Percentiles rank a stretch among this genome's conserved stretches.
Conservation (phyloP, 1,284 basidiomycete species). For the Exobasidium rhododendri region DNA sequence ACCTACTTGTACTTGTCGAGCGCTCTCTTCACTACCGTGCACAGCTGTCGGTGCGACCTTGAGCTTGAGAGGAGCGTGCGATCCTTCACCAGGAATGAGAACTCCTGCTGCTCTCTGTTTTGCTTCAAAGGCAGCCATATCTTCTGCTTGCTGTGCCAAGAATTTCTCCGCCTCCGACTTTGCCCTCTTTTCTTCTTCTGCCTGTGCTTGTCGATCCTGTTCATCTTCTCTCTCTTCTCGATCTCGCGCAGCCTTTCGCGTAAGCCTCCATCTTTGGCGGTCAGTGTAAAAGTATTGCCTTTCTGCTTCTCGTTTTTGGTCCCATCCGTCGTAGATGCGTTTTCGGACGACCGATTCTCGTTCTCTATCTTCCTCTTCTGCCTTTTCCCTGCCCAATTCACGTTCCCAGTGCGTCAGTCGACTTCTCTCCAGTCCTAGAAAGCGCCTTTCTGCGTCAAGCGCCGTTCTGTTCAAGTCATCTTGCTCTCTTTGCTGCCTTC, state of each 20-base stretch:
- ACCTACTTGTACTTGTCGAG: background rate
- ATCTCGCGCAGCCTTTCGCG: slow-evolving; percentile 24
- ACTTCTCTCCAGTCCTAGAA: slow-evolving; percentile 5
- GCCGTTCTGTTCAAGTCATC: background rate
- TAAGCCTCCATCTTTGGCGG: slow-evolving; percentile 40
- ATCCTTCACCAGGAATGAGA: slow-evolving; percentile 28
- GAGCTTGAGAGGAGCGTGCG: slow-evolving; percentile 42
- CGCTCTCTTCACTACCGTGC: background rate
- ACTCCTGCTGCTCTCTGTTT: slow-evolving; percentile 42
- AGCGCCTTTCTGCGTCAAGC: slow-evolving; percentile 4
- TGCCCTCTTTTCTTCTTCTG: slow-evolving; percentile 26
- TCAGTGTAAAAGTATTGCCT: slow-evolving; percentile 38
- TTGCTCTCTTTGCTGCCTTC: slow-evolving; percentile 9
- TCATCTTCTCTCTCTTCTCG: slow-evolving; percentile 41
- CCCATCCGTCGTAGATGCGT: slow-evolving; percentile 21
- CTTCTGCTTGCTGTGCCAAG: slow-evolving; percentile 42
- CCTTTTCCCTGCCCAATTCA: slow-evolving; percentile 22
- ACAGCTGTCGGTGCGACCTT: slow-evolving; percentile 16
- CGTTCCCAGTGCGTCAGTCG: slow-evolving; percentile 37
- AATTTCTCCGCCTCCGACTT: slow-evolving; percentile 42
- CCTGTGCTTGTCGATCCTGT: slow-evolving; percentile 25
- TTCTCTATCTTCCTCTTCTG: slow-evolving; percentile 22
- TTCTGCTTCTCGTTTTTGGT: slow-evolving; percentile 22
- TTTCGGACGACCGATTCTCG: slow-evolving; percentile 19
- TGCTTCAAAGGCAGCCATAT: slow-evolving; percentile 41